Conservation (phyloP, 495 filamentous ascomycete genomes). For the Tuber borchii region DNA sequence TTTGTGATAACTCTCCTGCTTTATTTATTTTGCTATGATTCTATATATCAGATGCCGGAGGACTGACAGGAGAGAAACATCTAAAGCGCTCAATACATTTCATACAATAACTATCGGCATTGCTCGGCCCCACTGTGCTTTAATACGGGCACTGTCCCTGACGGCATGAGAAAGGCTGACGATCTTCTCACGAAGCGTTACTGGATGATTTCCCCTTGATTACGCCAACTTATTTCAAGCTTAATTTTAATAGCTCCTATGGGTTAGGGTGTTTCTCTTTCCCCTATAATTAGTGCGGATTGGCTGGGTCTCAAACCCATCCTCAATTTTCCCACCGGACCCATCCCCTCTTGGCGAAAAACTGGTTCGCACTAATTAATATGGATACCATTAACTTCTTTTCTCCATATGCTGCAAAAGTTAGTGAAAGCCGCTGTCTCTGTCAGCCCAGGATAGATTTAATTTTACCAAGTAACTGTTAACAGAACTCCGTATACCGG, state of each 20-base stretch:
- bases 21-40: background rate
- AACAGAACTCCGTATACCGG: no score
- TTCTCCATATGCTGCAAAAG: no score
- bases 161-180: background rate
- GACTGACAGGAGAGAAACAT: background rate
- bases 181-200: background rate
- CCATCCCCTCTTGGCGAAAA: no score
- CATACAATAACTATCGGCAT: background rate
- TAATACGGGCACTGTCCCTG: background rate
- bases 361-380: no score
- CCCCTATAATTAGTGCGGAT: no score
- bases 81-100: background rate
- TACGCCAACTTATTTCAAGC: background rate
- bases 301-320: no score
- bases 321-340: no score
- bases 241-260: background rate
- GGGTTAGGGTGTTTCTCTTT: no score
- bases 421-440: no score
- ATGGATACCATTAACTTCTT: no score
- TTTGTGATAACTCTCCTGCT: background rate
- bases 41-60: background rate
- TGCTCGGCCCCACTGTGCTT: background rate
- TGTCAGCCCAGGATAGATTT: no score
- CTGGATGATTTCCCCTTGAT: background rate
- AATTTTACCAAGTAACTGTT: no score